Base-by-base conservation (phyloP, 1,284 basidiomycete species). In the Apiotrichum laibachii region DNA sequence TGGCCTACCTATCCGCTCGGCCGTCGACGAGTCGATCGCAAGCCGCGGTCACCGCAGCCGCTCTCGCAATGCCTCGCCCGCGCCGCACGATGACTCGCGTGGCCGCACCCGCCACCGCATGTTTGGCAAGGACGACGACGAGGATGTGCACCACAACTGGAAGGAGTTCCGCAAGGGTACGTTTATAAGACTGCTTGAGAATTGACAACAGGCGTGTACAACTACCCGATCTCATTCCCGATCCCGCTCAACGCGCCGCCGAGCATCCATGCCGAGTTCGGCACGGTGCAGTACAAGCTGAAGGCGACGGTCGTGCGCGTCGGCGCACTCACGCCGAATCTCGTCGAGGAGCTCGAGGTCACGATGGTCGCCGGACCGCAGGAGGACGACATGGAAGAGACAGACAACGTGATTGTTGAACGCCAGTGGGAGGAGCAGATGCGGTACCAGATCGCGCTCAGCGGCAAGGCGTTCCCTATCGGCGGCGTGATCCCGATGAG, bases 401-500 rank as follows among this genome's bases (percentile, higher is more conserved):
- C 82, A 5, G 90, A 90, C 70, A 81, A 87, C 67, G 87, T 98
- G 61, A 84, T 93, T 51, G 86, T 98, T 15, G 90, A 96, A 73
- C 82, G 92, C 26, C 86, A 89, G 67, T 99, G 94, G 94, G 94
- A 97, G 61, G 84, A 87, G 60, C 88, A 96, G 72, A 81, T 98
- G 71, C 87, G 91, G 65, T 80, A 80, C 64, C 80, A 88, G 56
- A 87, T 98, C 57, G 84, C 88, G 1, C 80, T 97, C 31, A 85
- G 86, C 35, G 90, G 90, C 15, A 86, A 88, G 64, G 86, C 85
- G 63, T 90, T 92, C 77, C 84, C 88, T 15, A 85, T 98, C 50
- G 92, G 92, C 19, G 88, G 90, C 21, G 82, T 82, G 16, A 85
- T 98, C 50, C 91, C 92, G 0, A 80, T 98, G 43, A 85, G 85